Base-by-base conservation (phyloP, 139 green algal species). In the Microglena sp. region DNA sequence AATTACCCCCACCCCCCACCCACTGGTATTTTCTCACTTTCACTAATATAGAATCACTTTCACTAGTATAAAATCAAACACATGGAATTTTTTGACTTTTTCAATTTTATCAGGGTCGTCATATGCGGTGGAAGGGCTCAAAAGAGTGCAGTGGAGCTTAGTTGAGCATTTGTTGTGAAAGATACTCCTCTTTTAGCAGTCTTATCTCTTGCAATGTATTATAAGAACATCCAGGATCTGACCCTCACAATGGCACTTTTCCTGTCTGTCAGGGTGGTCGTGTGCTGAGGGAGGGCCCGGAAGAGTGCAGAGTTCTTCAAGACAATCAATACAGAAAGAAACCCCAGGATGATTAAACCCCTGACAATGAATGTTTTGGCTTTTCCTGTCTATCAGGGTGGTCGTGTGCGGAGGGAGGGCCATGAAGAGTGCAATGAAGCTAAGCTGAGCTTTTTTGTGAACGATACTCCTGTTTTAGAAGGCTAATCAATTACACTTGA, bases 271-370 rank as follows among this genome's bases (percentile, higher is more conserved):
- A 75, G 67, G 53, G 72, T 88, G 24, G 82, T 94, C 7, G 75
- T 92, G 32, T 80, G 77, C 30, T 87, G 91, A 27, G 91, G 91
- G 2, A 82, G 91, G 0, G 91, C 83, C n/a, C 77, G 96, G 40
- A 95, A 96, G 74, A 86, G 54, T 31, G 71, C 68, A 0, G 90
- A 95, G 2, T 87, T 88, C 70, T 97, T 97, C 66, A 35, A 71
- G 29, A 62, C n/a, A n/a, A n/a, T n/a, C n/a, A n/a, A n/a, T n/a
- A n/a, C n/a, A n/a, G n/a, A n/a, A n/a, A n/a, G n/a, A n/a, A n/a
- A n/a, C n/a, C n/a, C n/a, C n/a, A n/a, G n/a, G n/a, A n/a, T n/a
- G n/a, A n/a, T n/a, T n/a, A n/a, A n/a, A n/a, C n/a, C n/a, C n/a
- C n/a, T n/a, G n/a, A n/a, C n/a, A n/a, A n/a, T n/a, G n/a, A n/a